Evolutionary conservation across 1,284 basidiomycete genomes (phyloP), one percentile per base, ranked within the genome.

Genomic region (Mycena citricolor): DNA sequence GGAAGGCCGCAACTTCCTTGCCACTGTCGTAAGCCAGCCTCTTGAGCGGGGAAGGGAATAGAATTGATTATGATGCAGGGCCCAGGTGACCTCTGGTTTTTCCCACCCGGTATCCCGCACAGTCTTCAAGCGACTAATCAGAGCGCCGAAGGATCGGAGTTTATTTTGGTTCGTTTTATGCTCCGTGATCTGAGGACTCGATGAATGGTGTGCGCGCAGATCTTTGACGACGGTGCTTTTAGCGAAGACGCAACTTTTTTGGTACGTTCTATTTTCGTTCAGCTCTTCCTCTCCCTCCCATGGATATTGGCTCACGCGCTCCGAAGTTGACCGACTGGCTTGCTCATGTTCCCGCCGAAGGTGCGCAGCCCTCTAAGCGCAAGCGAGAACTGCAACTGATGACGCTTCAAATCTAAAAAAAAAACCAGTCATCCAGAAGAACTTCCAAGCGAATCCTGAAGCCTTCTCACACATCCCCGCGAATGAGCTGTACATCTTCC

Each of bases 211-310:
- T 14, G 8, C n/a, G n/a, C n/a, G n/a, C 49, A 82, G 79, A 71
- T 84, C 13, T 85, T 86, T 54, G 77, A 81, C 57, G 67, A 74
- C 45, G 83, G 85, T 14, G 63, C 63, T 22, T 87, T 87, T 62
- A 77, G 71, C 61, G 83, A 85, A 60, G 80, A 85, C 58, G 67
- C 67, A 3, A 86, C 84, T 0, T 86, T 89, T 68, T 64, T 83
- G 59, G 76, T 83, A 45, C 53, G 51, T 47, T 42, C 29, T 28
- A 22, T 3, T 1, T 33, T 26, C 10, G 33, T 20, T 31, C 28
- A n/a, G 1, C 26, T n/a, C 28, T 22, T 8, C 46, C 8, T 6
- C 32, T 23, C 46, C 17, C 46, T 42, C 40, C 56, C 10, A 49
- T 54, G 32, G 36, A 54, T 39, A 33, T 26, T 39, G n/a, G 16